Base-by-base conservation (phyloP, 257 asterid genomes). In the Phtheirospermum japonicum region DNA sequence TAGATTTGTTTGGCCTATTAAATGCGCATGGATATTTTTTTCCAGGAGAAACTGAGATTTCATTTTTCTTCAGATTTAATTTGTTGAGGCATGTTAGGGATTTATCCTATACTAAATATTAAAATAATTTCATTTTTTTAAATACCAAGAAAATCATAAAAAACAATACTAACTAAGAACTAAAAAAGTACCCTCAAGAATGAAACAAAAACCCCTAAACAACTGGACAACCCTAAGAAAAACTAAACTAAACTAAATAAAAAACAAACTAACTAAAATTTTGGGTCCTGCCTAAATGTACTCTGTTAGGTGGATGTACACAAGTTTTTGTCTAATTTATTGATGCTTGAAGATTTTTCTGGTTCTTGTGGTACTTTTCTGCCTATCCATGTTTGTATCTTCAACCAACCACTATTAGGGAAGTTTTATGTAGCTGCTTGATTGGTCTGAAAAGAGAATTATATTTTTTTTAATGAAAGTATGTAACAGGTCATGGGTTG, bases 331-430 rank as follows among this genome's bases (percentile, higher is more conserved):
- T 23, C 28, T 23, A 23, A 23, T 23, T 13, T 52, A 17, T 56
- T 59, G 48, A 65, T 51, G 40, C 63, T 51, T 63, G 65, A 20
- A 28, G 36, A 10, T 56, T 65, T 51, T 70, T 30, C 32, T 75
- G 63, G 68, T 28, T 63, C 54, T 0, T 34, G 56, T 34, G 8
- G 59, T 42, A 40, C 17, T 12, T 59, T n/a, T 36, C 34, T 58
- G n/a, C 26, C 23, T 36, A 30, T 30, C 54, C 62, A 60, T 18
- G 30, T 49, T 1, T 17, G 26, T 16, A 48, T 17, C 1, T 8
- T 48, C 26, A 36, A 36, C 42, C 42, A 36, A 36, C 42, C 30
- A 26, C 63, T 48, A 11, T 45, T 69, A 57, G 65, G 48, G 31
- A 58, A 42, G 18, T 50, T 40, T 50, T 28, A 9, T 67, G 3